Base-by-base conservation (phyloP, 139 green algal genomes). In the Pedinophyceae sp. region DNA sequence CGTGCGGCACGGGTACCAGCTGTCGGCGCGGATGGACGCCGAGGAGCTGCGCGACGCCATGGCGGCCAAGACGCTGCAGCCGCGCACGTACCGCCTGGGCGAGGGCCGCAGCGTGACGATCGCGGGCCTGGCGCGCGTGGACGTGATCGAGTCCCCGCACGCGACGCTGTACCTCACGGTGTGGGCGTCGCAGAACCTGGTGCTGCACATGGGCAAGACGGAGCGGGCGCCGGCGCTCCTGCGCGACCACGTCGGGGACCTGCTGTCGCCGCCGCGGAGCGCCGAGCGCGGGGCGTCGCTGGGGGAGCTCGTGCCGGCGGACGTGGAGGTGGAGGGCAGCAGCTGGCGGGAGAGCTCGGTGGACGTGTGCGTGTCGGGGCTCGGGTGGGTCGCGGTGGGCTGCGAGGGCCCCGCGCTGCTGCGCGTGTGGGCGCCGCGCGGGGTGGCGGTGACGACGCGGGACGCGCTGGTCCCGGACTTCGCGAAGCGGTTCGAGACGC, bases 141-240 rank as follows among this genome's bases (percentile, higher is more conserved):
- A 98, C 60, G 63, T 97, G 13, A 10, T 87, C n/a, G 53, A 61
- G 0, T 48, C 50, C 22, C 75, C 75, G 0, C 72, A 65, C 0
- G 62, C 76, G 3, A 93, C 87, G 1, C 52, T 97, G 10, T 98
- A 98, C 68, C 61, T 98, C 18, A 95, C 90, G 0, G 54, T 88
- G 2, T 97, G 82, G 78, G 71, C 63, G 7, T 83, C 66, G 4
- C 73, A 84, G 56, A 61, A 81, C 15, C 53, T 97, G 4, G 34
- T 59, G 19, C 80, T 61, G 24, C 88, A 97, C 69, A 64, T 84
- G 51, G 88, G 90, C 47, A 88, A 87, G 66, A 91, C 73, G 0
- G 80, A 85, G 20, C 67, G 55, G 0, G 86, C 72, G 2, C 78
- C 81, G 18, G 77, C 78, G 45, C 59, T 80, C 50, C 60, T 51